Evolutionary conservation across 768 basidiomycete genomes (phyloP), one percentile per base, ranked within the genome.

Genomic region (Terana coerulea): DNA sequence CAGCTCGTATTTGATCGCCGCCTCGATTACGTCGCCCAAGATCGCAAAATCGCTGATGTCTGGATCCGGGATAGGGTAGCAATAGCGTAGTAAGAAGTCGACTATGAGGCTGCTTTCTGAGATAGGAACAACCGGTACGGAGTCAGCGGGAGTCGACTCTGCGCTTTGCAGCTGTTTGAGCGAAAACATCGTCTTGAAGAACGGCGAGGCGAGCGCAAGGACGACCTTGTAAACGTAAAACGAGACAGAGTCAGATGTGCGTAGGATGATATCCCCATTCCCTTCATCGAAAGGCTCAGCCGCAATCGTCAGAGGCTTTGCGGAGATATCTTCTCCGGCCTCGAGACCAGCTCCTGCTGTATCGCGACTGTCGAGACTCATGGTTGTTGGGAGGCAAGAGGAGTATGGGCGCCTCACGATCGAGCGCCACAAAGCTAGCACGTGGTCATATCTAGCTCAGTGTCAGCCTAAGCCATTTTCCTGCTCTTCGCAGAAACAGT

Each of bases 171-270:
- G 63, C 15, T 52, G 51, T 17, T 44, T 15, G 7, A 64, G 39
- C 9, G 56, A 37, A 29, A 71, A 67, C 47, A 73, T 60, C 19
- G 57, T 52, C 26, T 62, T 55, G 52, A 71, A 75, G 53, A 67
- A 60, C 0, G 67, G 60, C 10, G 72, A 72, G 0, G 69, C 60
- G 15, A 69, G 60, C 11, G 62, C 59, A 17, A 72, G 66, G 34
- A 72, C 63, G 5, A 60, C 52, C 15, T 59, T 69, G 56, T 70
- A 68, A 11, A 68, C 46, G 9, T 56, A 61, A 41, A 71, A 82
- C 47, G 66, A 63, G 53, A 74, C 67, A 37, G 64, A 61, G 60
- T 83, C 81, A 45, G 76, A 77, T 4, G 79, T 78, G 51, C 76
- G 72, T 30, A 84, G 67, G 50, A 81, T 73, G 40, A 83, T 65